A percentile compares a stretch with the other conserved stretches of the same genome.
These are phyloP conservation scores for Nowakowskiella sp. DNA, from an alignment of 192 early-diverging fungal genomes.

Conservation along the genomic window DNA sequence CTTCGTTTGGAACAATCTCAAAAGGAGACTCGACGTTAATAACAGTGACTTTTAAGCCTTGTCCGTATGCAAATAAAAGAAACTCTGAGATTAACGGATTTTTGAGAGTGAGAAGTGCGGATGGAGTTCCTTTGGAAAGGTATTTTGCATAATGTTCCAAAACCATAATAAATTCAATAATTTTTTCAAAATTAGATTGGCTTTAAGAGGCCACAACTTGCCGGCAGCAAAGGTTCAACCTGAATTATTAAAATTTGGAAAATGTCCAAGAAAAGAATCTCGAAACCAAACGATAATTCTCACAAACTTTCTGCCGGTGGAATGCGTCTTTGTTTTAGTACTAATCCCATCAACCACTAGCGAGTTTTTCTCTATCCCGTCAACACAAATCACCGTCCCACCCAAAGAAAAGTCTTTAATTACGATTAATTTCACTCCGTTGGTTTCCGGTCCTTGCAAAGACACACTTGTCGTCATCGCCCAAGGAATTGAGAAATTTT, in stretches of 20 bases:
- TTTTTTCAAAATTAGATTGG: slow-evolving; percentile 19
- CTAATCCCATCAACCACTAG: slow-evolving; percentile 13
- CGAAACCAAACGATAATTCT: slow-evolving; percentile 21
- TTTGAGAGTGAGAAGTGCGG: slow-evolving; percentile 21
- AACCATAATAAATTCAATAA: too few relatives aligned
- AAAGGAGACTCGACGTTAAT: slow-evolving; percentile 26
- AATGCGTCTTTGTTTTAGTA: slow-evolving; percentile 33
- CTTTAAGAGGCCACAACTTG: slow-evolving; percentile 35
- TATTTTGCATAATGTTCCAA: slow-evolving; percentile 11
- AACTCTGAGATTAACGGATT: slow-evolving; percentile 34
- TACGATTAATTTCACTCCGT: slow-evolving; percentile 30
- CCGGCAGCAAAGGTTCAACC: slow-evolving; percentile 36
- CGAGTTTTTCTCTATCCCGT: slow-evolving; percentile 21
- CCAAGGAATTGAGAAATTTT: slow-evolving; percentile 31
- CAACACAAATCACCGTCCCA: slow-evolving; percentile 26
- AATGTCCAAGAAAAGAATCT: slow-evolving; percentile 33
- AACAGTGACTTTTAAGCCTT: slow-evolving; percentile 23
- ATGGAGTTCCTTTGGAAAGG: slow-evolving; percentile 45
- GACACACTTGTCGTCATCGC: slow-evolving; percentile 33
- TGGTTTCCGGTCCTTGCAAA: slow-evolving; percentile 5
- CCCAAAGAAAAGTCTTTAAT: slow-evolving; percentile 37
- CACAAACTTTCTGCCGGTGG: slow-evolving; percentile 32
- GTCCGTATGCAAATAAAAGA: slow-evolving; percentile 20
- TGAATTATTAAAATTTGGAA: slow-evolving; percentile 30
- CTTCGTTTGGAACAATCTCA: slow-evolving; percentile 31